Base-by-base conservation (phyloP, 2,329 filamentous ascomycete genomes). In the Cercospora beticola region DNA sequence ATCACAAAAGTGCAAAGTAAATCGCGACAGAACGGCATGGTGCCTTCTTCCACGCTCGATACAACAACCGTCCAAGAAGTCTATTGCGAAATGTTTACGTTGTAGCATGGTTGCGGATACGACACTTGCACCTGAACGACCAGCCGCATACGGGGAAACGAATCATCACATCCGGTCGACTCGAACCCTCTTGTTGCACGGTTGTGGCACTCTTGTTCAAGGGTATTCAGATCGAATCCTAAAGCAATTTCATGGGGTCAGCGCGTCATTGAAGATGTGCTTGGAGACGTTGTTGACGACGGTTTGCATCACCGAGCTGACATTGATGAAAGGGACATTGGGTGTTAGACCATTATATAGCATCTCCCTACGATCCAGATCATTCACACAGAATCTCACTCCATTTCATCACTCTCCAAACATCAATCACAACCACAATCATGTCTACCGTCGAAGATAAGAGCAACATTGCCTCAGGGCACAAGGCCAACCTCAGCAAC, bases 401-500 rank as follows among this genome's bases (percentile, higher is more conserved):
- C 1, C 31, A 36, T 14, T 36, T 12, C 10, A 36, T 12, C 31
- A 28, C 4, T 5, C n/a, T 9, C 60, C 62, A 68, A 26, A 36
- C 31, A 36, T 36, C 12, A 36, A 36, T 36, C 12, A 36, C 31
- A 36, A 1, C 12, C 12, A 14, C 12, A 36, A 14, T 36, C 57
- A 68, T 68, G 67, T 68, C 63, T n/a, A 68, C 62, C 62, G 43
- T 40, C 12, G 71, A 71, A 59, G 71, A 73, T 40, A 69, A 68
- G 10, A 68, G 68, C 54, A 67, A 87, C 70, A 74, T 86, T 71
- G 82, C 84, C 71, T 85, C 84, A 68, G 86, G 86, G 77, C 86
- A 88, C 83, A 88, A 88, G 82, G 86, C 86, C 67, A 86, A 83
- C 76, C 73, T 87, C 69, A 84, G 83, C 77, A 87, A 87, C 80